A percentile compares a stretch with the other conserved stretches of the same genome.
These are phyloP conservation scores for Cymodocea nodosa DNA, from an alignment of 116 monocot genomes.

Conservation along the genomic window DNA sequence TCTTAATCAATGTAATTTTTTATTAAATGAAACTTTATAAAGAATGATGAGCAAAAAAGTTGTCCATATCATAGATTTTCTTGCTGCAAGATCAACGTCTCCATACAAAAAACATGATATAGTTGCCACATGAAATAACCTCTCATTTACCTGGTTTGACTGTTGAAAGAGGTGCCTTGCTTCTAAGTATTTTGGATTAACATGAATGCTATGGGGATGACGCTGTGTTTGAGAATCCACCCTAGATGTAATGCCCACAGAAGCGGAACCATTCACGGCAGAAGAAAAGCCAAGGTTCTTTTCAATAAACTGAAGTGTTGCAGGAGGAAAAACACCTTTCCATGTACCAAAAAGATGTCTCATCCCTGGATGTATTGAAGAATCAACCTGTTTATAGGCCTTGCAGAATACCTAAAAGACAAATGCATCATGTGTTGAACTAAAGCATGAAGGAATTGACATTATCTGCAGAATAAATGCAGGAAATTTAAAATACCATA, in stretches of 20 bases:
- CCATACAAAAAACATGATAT: no score
- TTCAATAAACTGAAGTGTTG: slow-evolving; percentile 70
- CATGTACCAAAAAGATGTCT: slow-evolving; percentile 98
- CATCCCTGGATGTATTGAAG: slow-evolving; percentile 80
- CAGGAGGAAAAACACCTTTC: slow-evolving; percentile 84
- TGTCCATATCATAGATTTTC: background rate
- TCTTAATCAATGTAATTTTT: background rate
- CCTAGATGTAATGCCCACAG: slow-evolving; percentile 29
- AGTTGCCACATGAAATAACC: no score
- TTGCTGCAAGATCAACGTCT: no score
- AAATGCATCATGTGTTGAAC: slow-evolving; percentile 7
- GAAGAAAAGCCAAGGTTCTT: slow-evolving; percentile 75
- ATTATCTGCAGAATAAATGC: no score
- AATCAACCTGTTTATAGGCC: slow-evolving; percentile 91
- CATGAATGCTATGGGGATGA: slow-evolving; percentile 80
- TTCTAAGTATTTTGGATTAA: slow-evolving; percentile 96
- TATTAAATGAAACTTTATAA: background rate
- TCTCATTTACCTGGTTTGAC: slow-evolving; percentile 35
- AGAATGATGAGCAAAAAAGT: background rate
- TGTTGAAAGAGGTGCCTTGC: slow-evolving; percentile 84
- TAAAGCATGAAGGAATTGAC: background rate
- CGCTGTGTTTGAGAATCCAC: slow-evolving; percentile 54
- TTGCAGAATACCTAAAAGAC: slow-evolving; percentile 79
- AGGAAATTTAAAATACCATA: no score
- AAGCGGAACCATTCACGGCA: slow-evolving; percentile 56